Percentiles rank a stretch among this genome's conserved stretches.
Conservation (phyloP, 2,329 filamentous ascomycete species). For the Didymella segeticola region DNA sequence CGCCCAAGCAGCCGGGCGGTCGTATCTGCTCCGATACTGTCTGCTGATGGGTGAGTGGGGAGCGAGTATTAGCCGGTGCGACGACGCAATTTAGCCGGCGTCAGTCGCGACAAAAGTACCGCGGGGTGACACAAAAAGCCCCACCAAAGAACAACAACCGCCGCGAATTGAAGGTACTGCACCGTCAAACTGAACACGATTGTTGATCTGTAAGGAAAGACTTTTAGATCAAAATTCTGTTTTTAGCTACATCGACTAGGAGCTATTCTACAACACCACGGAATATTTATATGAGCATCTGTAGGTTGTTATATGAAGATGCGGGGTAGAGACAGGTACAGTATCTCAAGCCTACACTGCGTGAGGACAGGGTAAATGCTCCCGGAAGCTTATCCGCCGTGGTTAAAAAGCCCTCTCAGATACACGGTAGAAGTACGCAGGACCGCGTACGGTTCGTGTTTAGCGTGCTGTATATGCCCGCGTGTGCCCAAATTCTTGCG, state of each 20-base stretch:
- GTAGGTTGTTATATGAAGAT: constrained; percentile 3
- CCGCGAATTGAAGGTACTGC: constrained; percentile 1
- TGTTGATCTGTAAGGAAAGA: not conserved
- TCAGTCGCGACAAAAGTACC: constrained; percentile 1
- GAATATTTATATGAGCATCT: not conserved
- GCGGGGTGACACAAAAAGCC: constrained; percentile 7
- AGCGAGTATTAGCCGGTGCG: constrained; percentile 17
- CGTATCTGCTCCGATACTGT: constrained; percentile 2
- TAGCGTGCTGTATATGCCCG: constrained; percentile 32
- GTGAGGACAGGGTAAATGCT: constrained; percentile 29
- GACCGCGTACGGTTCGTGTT: constrained; percentile 28
- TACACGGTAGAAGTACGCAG: constrained; percentile 32
- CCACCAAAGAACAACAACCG: constrained; percentile 15
- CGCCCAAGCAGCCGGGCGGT: not conserved
- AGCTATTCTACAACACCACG: not conserved
- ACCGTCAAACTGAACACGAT: not conserved
- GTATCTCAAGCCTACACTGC: constrained; percentile 3
- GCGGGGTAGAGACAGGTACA: constrained; percentile 11
- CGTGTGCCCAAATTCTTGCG: constrained; percentile 21
- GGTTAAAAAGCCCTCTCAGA: constrained; percentile 23
- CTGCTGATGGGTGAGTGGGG: not conserved
- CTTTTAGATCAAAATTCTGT: not conserved
- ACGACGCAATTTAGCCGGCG: constrained; percentile 11
- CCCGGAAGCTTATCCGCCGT: constrained; percentile 22
- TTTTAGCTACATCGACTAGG: too few relatives aligned